These are phyloP conservation scores for Coemansia sp. DNA, from an alignment of 371 early-diverging fungal species.

Conservation along the genomic window DNA sequence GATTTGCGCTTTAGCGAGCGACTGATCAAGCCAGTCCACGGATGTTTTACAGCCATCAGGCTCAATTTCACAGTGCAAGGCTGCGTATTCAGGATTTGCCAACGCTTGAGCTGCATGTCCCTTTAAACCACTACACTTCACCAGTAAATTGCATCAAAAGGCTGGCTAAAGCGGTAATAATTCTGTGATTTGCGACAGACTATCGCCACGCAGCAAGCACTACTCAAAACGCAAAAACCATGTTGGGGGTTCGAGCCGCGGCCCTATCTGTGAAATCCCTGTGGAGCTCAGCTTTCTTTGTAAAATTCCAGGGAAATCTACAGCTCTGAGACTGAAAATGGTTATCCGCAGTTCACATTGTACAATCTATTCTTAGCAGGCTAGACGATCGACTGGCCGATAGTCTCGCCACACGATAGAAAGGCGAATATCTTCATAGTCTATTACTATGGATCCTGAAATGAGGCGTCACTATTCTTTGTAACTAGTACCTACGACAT, in stretches of 20 bases:
- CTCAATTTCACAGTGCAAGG: too few species aligned
- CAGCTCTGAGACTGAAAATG: not conserved
- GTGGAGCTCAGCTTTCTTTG: not conserved
- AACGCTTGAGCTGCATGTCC: too few species aligned
- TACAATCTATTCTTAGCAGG: not conserved
- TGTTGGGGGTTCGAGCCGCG: too few species aligned
- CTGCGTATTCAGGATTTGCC: too few species aligned
- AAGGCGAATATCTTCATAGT: not conserved
- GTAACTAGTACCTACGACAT: not conserved
- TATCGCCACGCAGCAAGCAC: too few species aligned
- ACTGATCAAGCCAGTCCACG: too few species aligned
- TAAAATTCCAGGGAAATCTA: not conserved
- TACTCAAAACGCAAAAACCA: too few species aligned
- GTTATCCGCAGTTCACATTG: not conserved
- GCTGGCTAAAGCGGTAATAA: too few species aligned
- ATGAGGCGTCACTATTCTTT: not conserved
- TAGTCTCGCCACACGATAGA: not conserved
- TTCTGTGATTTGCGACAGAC: too few species aligned
- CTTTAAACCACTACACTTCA: too few species aligned
- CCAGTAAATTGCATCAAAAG: too few species aligned
- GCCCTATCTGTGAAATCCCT: not conserved
- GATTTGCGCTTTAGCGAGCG: not conserved
- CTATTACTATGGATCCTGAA: not conserved
- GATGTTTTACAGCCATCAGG: too few species aligned
- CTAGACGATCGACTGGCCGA: not conserved